Base-by-base conservation (phyloP, 1,139 yeast species). In the Pichia kudriavzevii region DNA sequence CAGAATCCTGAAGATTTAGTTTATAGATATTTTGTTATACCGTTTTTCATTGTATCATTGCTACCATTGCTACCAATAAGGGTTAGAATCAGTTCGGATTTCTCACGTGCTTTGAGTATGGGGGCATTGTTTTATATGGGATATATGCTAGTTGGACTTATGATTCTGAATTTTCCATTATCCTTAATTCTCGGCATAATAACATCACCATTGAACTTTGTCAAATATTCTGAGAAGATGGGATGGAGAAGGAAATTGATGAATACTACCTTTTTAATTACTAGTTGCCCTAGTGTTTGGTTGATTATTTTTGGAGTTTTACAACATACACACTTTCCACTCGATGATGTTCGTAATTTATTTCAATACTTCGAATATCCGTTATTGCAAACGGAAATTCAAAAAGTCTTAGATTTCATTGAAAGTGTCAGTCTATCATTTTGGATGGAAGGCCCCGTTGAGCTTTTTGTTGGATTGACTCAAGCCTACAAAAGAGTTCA, bases 161-260 rank as follows among this genome's bases (percentile, higher is more conserved):
- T 93, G 36, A 85, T 87, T 47, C 72, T 88, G 26, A 88, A 91
- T 58, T 91, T 88, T 58, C 69, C 96, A 3, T 65, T 91, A 44
- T 84, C 96, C 0, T 67, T 84, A 36, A 55, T 67, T 4, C 64
- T 88, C 40, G 93, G 94, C 1, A 40, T 83, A 2, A 58, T 74
- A 21, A 73, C 84, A 1, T 61, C 79, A 23, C 95, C 96, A 3
- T 61, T 88, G 52, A 75, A 83, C 0, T 74, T 81, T 52, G 62
- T 83, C 9, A 69, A 69, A 21, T 73, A 74, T 7, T 59, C 69
- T 18, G 4, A 49, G 48, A 2, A 22, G 24, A 3, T 14, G 14
- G 6, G 27, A 10, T 13, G 13, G 32, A 8, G 30, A 26, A 16
- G 19, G 12, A 12, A 34, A 20, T 2, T 31, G 3, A 31, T 14